Conservation (phyloP, 140 eudicot species). For the Senecio squalidus region DNA sequence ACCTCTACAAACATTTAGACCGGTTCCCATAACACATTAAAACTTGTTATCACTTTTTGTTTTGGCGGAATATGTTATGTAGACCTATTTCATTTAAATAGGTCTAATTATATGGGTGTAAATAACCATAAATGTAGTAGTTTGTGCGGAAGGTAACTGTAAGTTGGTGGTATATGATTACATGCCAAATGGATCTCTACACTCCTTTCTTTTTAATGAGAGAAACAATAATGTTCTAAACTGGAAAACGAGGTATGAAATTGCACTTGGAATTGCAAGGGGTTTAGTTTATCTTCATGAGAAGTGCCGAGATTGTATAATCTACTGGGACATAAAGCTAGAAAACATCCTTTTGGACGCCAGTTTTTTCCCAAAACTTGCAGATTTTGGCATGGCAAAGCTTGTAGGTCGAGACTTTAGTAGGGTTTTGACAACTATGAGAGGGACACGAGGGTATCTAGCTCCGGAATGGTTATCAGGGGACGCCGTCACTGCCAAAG, state of each 20-base stretch:
- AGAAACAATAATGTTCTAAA: conserved; percentile 9
- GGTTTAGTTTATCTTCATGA: conserved; percentile 75
- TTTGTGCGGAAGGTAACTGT: conserved; percentile 17
- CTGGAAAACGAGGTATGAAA: conserved; percentile 56
- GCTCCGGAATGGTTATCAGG: conserved; percentile 85
- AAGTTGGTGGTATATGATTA: conserved; percentile 38
- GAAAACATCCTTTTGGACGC: conserved; percentile 63
- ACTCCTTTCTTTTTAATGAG: conserved; percentile 39
- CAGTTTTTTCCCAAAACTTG: conserved; percentile 48
- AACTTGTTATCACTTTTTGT: no score
- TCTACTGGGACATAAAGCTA: conserved; percentile 77
- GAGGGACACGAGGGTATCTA: conserved; percentile 71
- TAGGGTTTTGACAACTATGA: conserved; percentile 56
- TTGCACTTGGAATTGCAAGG: conserved; percentile 60
- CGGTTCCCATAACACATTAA: no score
- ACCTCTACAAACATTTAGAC: no score
- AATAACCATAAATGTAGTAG: no score
- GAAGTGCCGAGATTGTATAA: conserved; percentile 60
- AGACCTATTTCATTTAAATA: no score
- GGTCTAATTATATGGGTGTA: no score
- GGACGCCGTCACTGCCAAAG: conserved; percentile 55
- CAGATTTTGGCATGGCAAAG: conserved; percentile 80
- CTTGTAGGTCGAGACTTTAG: conserved; percentile 71
- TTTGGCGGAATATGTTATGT: no score
- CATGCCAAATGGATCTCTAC: conserved; percentile 52